Evolutionary conservation across 139 green algal species (phyloP), one percentile per base, ranked within the genome.

Genomic region (Chlorella sp.): DNA sequence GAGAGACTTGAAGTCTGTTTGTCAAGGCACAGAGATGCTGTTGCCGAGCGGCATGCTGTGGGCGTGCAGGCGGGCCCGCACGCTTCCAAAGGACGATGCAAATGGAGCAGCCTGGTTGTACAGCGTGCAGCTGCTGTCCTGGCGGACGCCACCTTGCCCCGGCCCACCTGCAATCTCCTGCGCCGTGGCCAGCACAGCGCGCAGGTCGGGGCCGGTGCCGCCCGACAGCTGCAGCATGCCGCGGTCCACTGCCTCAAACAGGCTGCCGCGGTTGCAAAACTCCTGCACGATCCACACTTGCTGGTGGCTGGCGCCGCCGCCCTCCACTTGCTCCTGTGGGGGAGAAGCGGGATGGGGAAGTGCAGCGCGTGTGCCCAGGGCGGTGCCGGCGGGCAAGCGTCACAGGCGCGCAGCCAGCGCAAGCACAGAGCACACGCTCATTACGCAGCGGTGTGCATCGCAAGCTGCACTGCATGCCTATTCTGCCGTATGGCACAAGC

Each of bases 271-370:
- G 44, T 60, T 51, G 74, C 89, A 92, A 56, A 88, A 91, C 86
- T 92, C 87, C 87, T 94, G 84, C 23, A 95, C 74, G 55, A 94
- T 88, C 92, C 92, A 95, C 28, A 88, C 90, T 84, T 95, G 85
- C 76, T 78, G 70, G 55, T 83, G 73, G 21, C 74, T 6, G n/a
- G n/a, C 15, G 55, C 56, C 75, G 55, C 55, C 28, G 28, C 16
- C 18, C 21, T 80, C 21, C 21, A 16, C 26, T 18, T 51, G 51
- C 70, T 38, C 28, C 64, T 64, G 18, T 12, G 21, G 62, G 12
- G 25, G 7, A 55, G 44, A 55, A 11, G 44, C 44, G 44, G 9
- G 51, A 51, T 51, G 9, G 7, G 44, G 44, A 51, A 51, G 44
- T 51, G n/a, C n/a, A n/a, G n/a, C n/a, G n/a, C n/a, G n/a, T n/a